Evolutionary conservation across 225 moss, liverwort and hornwort genomes (phyloP).

Genomic region (Rhytidiadelphus loreus): DNA sequence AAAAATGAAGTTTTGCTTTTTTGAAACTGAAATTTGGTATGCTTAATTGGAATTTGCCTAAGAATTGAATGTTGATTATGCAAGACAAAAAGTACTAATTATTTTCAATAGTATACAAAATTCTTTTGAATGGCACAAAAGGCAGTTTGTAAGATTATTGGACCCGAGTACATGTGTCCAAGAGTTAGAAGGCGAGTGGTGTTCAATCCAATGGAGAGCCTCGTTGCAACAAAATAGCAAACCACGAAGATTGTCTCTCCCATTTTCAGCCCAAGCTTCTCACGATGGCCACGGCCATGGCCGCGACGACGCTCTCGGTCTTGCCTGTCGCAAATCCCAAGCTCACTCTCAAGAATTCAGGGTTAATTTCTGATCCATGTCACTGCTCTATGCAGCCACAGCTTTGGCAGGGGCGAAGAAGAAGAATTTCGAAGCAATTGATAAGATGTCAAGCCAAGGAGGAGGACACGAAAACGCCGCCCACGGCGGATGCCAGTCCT

Average conservation of each 20-base stretch:
- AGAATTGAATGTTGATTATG: no score
- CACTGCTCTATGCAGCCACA: not conserved
- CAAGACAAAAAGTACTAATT: not conserved
- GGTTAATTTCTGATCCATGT: not conserved
- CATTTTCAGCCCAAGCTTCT: not conserved
- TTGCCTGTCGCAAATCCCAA: not conserved
- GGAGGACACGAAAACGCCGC: constrained; percentile 59
- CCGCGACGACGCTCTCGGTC: not conserved
- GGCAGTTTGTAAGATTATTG: not conserved
- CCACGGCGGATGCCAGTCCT: constrained; percentile 78
- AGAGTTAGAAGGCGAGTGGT: not conserved
- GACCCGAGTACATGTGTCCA: not conserved
- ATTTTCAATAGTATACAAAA: not conserved
- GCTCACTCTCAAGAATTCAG: not conserved
- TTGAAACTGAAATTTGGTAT: not conserved
- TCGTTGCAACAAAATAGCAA: not conserved
- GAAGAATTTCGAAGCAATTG: not conserved
- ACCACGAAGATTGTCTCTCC: not conserved
- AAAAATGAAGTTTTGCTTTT: not conserved
- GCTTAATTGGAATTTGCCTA: not conserved
- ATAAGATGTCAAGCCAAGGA: constrained; percentile 9
- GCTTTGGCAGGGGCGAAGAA: not conserved
- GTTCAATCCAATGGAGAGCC: not conserved
- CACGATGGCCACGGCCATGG: constrained; percentile 6
- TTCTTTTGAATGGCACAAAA: no score